Base-by-base conservation (phyloP, 176 grass and related monocot genomes). In the Triticum turgidum region DNA sequence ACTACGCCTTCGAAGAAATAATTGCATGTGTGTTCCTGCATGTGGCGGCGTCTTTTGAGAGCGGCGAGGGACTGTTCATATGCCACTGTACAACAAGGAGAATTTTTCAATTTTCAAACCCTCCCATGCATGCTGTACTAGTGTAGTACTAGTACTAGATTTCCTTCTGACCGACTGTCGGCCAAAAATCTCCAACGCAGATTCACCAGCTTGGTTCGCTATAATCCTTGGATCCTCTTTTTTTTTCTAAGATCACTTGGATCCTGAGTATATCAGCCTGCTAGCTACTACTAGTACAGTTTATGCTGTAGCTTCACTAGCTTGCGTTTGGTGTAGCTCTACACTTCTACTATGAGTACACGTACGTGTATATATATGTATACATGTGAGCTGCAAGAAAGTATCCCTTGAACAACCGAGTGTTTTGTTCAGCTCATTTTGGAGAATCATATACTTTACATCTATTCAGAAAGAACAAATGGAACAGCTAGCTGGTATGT, bases 11-110 rank as follows among this genome's bases (percentile, higher is more conserved):
- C 65, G 15, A 64, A 84, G 18, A 67, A 80, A 52, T 44, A 76
- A 39, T 27, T 38, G 73, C 44, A 76, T 61, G 59, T 22, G 17
- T 88, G 65, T 45, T 64, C 30, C 80, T 47, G 12, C 69, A 54
- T 69, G 35, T 70, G 83, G 83, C 42, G 72, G 72, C 27, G 73
- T 65, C 84, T 90, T 90, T 90, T 86, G 79, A 82, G 78, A 67
- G 13, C 39, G 9, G 12, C 3, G 5, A 64, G 5, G 52, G 73
- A 32, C 51, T 88, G 49, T 77, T 88, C 77, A 64, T 72, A 62
- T 69, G 59, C 22, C 67, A n/a, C 65, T 49, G 47, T 70, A 70
- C 77, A 82, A 42, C 77, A 78, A 1, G 69, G 18, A 65, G 76
- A 71, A 72, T 63, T 82, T 75, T 85, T 59, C 32, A 18, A 59